Base-by-base conservation (phyloP, 2,329 filamentous ascomycete species). In the Dothistroma septosporum region DNA sequence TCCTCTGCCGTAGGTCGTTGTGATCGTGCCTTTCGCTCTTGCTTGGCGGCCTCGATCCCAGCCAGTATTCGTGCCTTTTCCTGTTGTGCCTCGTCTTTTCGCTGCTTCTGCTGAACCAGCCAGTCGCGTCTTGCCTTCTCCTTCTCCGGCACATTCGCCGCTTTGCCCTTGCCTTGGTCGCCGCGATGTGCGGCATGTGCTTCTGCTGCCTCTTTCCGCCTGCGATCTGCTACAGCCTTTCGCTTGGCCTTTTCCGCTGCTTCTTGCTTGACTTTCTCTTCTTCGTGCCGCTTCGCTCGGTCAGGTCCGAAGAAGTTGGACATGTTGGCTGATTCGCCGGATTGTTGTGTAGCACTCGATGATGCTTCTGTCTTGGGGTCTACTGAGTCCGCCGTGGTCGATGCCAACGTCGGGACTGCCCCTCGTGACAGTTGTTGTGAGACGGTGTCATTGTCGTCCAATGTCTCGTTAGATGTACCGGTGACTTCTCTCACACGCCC, bases 41-140 rank as follows among this genome's bases (percentile, higher is more conserved):
- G 82, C 71, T 88, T 90, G 76, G 95, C 91, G 61, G 88, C 85
- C 69, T 91, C 87, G 64, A 95, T 92, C 44, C 86, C 85, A 65
- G 85, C 85, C 49, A 92, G 80, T 57, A 95, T 87, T 1, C 89
- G 83, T 59, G 85, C 82, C 41, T 87, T 82, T 70, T 94, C 90
- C 49, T 87, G 83, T 50, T 83, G 81, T 2, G 86, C 84, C 63
- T 90, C 83, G 58, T 84, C 80, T 66, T 88, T 85, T 58, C 84
- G 82, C 71, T 82, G 82, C 48, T 83, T 86, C 59, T 88, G 73
- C 55, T 75, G 70, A n/a, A 68, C 63, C 1, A 74, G 53, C 69
- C 70, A 75, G 55, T 70, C 69, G 49, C 68, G 64, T n/a, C 72
- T 66, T 22, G 77, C 75, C 37, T 67, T 66, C 44, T 68, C 33